phyloP scores from a whole-genome alignment of 176 grass and related monocot species.

The Canna indica region DNA sequence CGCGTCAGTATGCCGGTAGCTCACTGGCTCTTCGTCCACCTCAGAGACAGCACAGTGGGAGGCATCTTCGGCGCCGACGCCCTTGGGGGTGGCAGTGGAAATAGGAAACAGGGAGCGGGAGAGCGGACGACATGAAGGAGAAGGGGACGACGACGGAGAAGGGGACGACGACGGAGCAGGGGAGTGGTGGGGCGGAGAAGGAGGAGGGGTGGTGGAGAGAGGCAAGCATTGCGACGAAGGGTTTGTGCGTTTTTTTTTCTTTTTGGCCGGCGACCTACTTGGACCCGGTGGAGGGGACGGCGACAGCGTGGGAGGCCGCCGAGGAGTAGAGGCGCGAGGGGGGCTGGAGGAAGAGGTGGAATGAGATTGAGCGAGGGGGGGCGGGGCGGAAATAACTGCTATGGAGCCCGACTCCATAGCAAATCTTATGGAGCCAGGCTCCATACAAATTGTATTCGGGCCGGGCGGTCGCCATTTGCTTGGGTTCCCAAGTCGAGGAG shows the following conservation, averaged over 20 bases:
- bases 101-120: conserved; percentile 5
- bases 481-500: too few relatives aligned
- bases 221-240: conserved; percentile 40
- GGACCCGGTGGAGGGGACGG: too few relatives aligned
- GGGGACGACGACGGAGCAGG: conserved; percentile 10
- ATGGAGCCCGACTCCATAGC: too few relatives aligned
- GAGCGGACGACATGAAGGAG: conserved; percentile 5
- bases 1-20: conserved; percentile 52
- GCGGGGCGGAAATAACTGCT: too few relatives aligned
- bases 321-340: too few relatives aligned
- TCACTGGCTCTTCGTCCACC: conserved; percentile 16
- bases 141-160: not conserved
- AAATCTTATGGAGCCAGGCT: too few relatives aligned
- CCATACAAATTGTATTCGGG: too few relatives aligned
- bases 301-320: too few relatives aligned
- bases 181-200: not conserved
- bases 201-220: conserved; percentile 31
- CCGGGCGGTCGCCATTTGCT: too few relatives aligned
- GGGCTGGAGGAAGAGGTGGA: too few relatives aligned
- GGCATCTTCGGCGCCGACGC: conserved; percentile 3
- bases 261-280: too few relatives aligned
- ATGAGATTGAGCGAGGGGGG: too few relatives aligned
- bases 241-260: not conserved
- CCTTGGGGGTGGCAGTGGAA: conserved; percentile 24
- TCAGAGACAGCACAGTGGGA: conserved; percentile 9